phyloP scores from a whole-genome alignment of 2,329 filamentous ascomycete genomes.

The Cladosporium sp. region DNA sequence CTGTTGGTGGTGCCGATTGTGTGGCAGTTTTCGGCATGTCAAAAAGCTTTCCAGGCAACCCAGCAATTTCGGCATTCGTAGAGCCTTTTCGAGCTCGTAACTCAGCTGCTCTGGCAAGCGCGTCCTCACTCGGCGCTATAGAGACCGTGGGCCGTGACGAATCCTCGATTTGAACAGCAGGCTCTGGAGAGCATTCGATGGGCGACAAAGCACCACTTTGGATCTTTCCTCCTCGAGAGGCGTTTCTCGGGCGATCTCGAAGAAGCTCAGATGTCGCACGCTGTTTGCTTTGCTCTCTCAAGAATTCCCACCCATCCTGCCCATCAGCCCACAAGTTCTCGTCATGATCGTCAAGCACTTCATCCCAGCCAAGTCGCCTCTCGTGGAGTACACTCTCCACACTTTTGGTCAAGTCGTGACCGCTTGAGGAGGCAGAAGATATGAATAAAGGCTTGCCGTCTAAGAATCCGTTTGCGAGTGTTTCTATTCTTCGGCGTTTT shows the following conservation, averaged over 20 bases:
- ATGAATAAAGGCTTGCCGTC: conserved; percentile 54
- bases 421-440: conserved; percentile 46
- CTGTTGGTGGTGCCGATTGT: conserved; percentile 3
- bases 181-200: background rate
- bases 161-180: background rate
- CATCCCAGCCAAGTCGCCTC: conserved; percentile 7
- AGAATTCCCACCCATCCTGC: conserved; percentile 17
- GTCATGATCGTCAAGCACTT: conserved; percentile 4
- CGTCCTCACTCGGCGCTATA: conserved; percentile 17
- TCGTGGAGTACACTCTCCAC: conserved; percentile 12
- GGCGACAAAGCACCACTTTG: background rate
- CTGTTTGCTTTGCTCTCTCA: conserved; percentile 6
- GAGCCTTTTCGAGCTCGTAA: conserved; percentile 13
- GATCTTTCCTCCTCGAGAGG: background rate
- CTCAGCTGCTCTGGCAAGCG: conserved; percentile 16
- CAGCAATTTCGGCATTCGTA: background rate
- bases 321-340: conserved; percentile 14
- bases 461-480: conserved; percentile 56
- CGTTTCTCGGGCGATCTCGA: background rate
- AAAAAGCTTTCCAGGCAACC: background rate
- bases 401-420: conserved; percentile 22
- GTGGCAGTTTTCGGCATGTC: background rate
- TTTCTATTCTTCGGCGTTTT: conserved; percentile 55
- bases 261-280: background rate
- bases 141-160: conserved; percentile 6